Evolutionary conservation across 495 filamentous ascomycete genomes (phyloP).

Genomic region (Penicillium atrosanguineum): DNA sequence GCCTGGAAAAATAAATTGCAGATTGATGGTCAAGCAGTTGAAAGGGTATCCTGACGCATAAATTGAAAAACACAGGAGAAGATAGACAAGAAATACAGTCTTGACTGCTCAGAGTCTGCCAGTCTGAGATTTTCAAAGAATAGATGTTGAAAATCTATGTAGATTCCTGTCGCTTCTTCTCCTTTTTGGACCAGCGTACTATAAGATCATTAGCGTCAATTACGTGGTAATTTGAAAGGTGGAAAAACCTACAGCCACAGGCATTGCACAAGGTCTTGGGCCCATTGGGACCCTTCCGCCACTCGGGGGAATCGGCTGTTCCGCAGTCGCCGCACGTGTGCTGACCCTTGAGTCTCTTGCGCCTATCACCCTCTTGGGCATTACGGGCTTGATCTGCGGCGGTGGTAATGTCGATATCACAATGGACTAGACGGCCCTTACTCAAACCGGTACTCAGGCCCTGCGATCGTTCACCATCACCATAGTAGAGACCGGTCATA

Average conservation of each 20-base stretch:
- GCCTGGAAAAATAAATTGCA: not conserved
- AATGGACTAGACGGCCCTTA: slow-evolving; percentile 76
- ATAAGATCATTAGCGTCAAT: not conserved
- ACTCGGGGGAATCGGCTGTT: slow-evolving; percentile 91
- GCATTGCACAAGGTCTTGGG: slow-evolving; percentile 98
- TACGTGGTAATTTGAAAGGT: not conserved
- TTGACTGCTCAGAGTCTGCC: not conserved
- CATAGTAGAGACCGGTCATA: slow-evolving; percentile 84
- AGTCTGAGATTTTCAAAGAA: not conserved
- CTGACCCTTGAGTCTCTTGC: slow-evolving; percentile 92
- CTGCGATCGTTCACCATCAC: slow-evolving; percentile 82
- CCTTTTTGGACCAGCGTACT: slow-evolving; percentile 76
- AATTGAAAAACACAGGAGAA: not conserved
- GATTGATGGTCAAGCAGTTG: not conserved
- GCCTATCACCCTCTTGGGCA: slow-evolving; percentile 65
- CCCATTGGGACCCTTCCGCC: slow-evolving; percentile 90
- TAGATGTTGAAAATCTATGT: slow-evolving; percentile 4
- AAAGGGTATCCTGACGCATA: not conserved
- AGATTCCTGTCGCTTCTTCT: slow-evolving; percentile 59
- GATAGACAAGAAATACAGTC: not conserved
- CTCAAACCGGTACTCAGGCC: slow-evolving; percentile 85
- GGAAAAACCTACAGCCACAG: slow-evolving; percentile 67
- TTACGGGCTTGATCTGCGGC: slow-evolving; percentile 58
- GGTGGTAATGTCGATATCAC: slow-evolving; percentile 82
- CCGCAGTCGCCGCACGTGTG: slow-evolving; percentile 97